Evolutionary conservation across 192 early-diverging fungal genomes (phyloP).

Genomic region (Rhizophlyctis rosea): DNA sequence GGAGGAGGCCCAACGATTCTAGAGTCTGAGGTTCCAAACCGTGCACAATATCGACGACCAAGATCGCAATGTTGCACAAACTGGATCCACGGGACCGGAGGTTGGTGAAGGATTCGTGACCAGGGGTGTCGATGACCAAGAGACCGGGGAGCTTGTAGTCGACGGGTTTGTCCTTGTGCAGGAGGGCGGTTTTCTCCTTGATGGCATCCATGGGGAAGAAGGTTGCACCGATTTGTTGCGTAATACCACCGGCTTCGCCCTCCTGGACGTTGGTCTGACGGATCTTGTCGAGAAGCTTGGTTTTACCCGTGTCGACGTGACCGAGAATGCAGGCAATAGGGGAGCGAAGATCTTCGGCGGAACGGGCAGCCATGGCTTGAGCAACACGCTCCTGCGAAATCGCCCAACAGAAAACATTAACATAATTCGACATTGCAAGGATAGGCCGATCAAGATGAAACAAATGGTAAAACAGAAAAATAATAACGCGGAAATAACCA

Average conservation of each 20-base stretch:
- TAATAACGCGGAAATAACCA: too few species aligned
- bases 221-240: conserved; percentile 99
- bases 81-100: conserved; percentile 92
- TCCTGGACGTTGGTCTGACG: conserved; percentile 99
- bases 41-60: conserved; percentile 99
- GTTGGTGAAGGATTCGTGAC: conserved; percentile 98
- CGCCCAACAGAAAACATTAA: too few species aligned
- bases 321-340: conserved; percentile 98
- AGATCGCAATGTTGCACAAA: conserved; percentile 98
- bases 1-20: conserved; percentile 88
- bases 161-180: conserved; percentile 54
- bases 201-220: conserved; percentile 98
- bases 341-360: conserved; percentile 87
- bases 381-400: conserved; percentile 53
- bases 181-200: conserved; percentile 80
- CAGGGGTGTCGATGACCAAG: conserved; percentile 96
- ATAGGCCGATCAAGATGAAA: too few species aligned
- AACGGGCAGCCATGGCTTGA: conserved; percentile 77
- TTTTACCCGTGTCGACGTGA: conserved; percentile 95
- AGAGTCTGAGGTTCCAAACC: conserved; percentile 97
- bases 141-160: conserved; percentile 89
- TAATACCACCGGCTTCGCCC: conserved; percentile 99
- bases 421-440: too few species aligned
- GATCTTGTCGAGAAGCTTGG: conserved; percentile 98
- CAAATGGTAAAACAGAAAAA: too few species aligned